A percentile compares a stretch with the other conserved stretches of the same genome.
Evolutionary conservation across 2,329 filamentous ascomycete genomes (phyloP).

Genomic region (Sporothrix variecibatus): DNA sequence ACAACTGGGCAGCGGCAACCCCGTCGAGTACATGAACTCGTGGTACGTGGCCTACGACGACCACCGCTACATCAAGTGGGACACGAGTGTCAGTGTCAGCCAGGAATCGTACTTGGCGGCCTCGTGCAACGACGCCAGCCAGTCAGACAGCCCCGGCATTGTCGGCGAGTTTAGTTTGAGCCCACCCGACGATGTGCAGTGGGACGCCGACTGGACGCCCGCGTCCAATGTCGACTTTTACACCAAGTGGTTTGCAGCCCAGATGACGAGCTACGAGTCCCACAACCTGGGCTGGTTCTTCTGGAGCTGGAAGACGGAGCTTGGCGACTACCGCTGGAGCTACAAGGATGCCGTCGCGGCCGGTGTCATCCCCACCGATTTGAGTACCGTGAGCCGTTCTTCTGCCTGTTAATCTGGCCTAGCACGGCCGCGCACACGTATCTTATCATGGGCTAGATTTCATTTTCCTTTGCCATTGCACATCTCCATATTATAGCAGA

Average conservation of each 20-base stretch:
- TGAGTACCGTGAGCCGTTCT: neutral
- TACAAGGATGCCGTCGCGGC: slow-evolving; percentile 30
- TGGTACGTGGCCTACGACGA: slow-evolving; percentile 56
- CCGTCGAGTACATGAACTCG: slow-evolving; percentile 47
- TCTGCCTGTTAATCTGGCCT: neutral
- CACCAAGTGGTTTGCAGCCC: slow-evolving; percentile 49
- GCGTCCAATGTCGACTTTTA: slow-evolving; percentile 53
- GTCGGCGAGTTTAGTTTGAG: slow-evolving; percentile 62
- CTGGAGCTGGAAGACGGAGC: slow-evolving; percentile 56
- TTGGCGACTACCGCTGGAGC: slow-evolving; percentile 45
- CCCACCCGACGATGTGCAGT: slow-evolving; percentile 52
- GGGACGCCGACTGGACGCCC: slow-evolving; percentile 46
- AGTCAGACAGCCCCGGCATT: slow-evolving; percentile 49
- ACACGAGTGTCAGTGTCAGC: slow-evolving; percentile 39
- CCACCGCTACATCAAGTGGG: slow-evolving; percentile 62
- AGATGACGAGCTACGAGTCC: slow-evolving; percentile 45
- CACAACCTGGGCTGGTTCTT: slow-evolving; percentile 51
- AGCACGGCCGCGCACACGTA: too few relatives aligned
- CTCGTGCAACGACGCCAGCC: slow-evolving; percentile 52
- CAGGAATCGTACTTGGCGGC: slow-evolving; percentile 53
- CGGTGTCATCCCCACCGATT: slow-evolving; percentile 25
- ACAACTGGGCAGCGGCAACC: slow-evolving; percentile 57
- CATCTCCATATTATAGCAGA: too few relatives aligned
- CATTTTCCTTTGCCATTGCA: too few relatives aligned
- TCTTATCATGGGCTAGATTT: too few relatives aligned